Conservation (phyloP, 2,329 filamentous ascomycete genomes). For the Emergomyces pasteurianus region DNA sequence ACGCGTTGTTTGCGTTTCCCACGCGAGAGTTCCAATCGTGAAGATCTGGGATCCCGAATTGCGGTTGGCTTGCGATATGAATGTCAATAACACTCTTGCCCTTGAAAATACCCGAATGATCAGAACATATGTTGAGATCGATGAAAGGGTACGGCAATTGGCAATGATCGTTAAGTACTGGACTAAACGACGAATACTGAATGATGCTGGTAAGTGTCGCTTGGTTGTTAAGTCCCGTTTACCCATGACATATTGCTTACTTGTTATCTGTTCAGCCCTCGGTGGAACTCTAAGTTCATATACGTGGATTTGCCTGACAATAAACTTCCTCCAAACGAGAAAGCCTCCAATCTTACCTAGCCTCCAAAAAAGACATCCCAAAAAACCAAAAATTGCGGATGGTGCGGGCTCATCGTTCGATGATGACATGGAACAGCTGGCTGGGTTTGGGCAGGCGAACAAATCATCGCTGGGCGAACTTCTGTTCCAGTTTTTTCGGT, state of each 20-base stretch:
- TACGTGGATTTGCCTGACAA: constrained; percentile 97
- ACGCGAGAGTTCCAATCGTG: constrained; percentile 94
- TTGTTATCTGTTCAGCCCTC: constrained; percentile 48
- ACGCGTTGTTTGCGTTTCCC: constrained; percentile 85
- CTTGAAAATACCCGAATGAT: constrained; percentile 98
- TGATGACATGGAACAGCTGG: constrained; percentile 66
- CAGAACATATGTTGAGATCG: constrained; percentile 87
- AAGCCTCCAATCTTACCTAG: constrained; percentile 73
- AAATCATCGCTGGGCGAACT: constrained; percentile 71
- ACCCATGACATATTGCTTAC: constrained; percentile 12
- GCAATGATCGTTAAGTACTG: constrained; percentile 98
- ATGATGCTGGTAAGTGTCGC: constrained; percentile 71
- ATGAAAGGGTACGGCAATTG: constrained; percentile 77
- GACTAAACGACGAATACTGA: constrained; percentile 84
- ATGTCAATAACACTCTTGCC: constrained; percentile 93
- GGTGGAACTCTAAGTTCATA: constrained; percentile 95
- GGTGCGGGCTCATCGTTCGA: constrained; percentile 63
- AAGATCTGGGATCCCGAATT: constrained; percentile 97
- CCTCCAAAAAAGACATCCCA: constrained; percentile 58
- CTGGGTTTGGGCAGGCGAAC: constrained; percentile 65
- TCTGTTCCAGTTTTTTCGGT: constrained; percentile 91
- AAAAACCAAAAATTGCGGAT: constrained; percentile 45
- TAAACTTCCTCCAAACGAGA: constrained; percentile 86
- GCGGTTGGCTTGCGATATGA: constrained; percentile 86
- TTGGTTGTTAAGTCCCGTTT: background rate